A percentile compares a stretch with the other conserved stretches of the same genome.
These are phyloP conservation scores for Malassezia nana DNA, from an alignment of 1,284 basidiomycete species.

Conservation along the genomic window DNA sequence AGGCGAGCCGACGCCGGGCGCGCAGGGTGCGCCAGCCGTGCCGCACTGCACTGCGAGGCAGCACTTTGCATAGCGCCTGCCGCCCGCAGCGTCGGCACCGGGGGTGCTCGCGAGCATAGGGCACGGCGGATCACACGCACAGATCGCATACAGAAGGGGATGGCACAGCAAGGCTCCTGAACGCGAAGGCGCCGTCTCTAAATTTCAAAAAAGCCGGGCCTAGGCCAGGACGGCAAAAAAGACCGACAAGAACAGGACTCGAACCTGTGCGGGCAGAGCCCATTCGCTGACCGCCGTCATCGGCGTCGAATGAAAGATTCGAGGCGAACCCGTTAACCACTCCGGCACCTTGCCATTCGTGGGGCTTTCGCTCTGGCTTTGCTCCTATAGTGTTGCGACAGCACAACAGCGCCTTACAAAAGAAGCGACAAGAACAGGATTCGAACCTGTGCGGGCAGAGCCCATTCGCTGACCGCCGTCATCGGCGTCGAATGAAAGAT, in stretches of 20 bases:
- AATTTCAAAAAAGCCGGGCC: not conserved
- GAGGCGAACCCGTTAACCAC: slow-evolving; percentile 22
- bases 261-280: slow-evolving; percentile 23
- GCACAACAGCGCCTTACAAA: not conserved
- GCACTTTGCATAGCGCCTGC: not conserved
- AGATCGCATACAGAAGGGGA: not conserved
- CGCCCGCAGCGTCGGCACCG: not conserved
- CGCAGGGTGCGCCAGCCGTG: slow-evolving; percentile 16
- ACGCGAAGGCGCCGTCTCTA: not conserved
- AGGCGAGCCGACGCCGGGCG: slow-evolving; percentile 21
- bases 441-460: slow-evolving; percentile 23
- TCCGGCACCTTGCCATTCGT: slow-evolving; percentile 19
- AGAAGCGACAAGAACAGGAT: slow-evolving; percentile 17
- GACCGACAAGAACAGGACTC: slow-evolving; percentile 21
- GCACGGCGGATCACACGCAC: slow-evolving; percentile 7
- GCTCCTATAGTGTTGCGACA: not conserved
- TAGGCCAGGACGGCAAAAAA: not conserved
- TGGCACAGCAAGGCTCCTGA: not conserved
- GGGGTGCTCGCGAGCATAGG: not conserved
- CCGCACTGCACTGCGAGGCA: slow-evolving; percentile 10
- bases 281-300: slow-evolving; percentile 16
- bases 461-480: slow-evolving; percentile 18
- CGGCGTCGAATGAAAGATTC: slow-evolving; percentile 16
- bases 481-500: slow-evolving; percentile 7
- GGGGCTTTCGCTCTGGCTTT: not conserved